Percentiles rank a stretch among this genome's conserved stretches.
Conservation (phyloP, 1,139 yeast species). For the Hyphopichia khmerensis region DNA sequence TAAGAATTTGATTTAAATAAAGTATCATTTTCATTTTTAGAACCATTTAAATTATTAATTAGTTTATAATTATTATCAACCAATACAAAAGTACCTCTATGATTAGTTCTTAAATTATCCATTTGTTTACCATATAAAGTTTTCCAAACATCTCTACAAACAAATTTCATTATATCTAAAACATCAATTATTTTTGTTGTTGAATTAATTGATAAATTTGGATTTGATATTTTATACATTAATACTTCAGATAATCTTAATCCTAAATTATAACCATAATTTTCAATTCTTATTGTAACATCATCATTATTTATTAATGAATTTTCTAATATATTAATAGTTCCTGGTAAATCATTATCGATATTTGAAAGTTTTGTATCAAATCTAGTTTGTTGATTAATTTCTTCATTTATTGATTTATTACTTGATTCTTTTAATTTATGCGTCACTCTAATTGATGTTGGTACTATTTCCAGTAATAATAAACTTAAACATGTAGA, state of each 20-base stretch:
- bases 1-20: conserved; percentile 50
- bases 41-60: conserved; percentile 55
- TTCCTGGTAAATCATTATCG: conserved; percentile 39
- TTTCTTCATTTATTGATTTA: conserved; percentile 10
- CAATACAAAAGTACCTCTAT: conserved; percentile 79
- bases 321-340: conserved; percentile 37
- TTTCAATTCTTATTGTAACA: conserved; percentile 59
- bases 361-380: conserved; percentile 23
- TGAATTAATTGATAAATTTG: conserved; percentile 19
- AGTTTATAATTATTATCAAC: conserved; percentile 65
- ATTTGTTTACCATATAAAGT: conserved; percentile 78
- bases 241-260: conserved; percentile 69
- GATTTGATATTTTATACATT: conserved; percentile 51
- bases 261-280: conserved; percentile 75
- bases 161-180: conserved; percentile 83
- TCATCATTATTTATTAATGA: conserved; percentile 46
- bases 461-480: conserved; percentile 73
- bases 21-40: conserved; percentile 48
- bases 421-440: conserved; percentile 14
- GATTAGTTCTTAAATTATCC: conserved; percentile 90
- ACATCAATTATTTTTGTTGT: conserved; percentile 50
- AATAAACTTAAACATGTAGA: conserved; percentile 56
- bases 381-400: conserved; percentile 11
- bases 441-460: conserved; percentile 58
- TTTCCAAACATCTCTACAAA: conserved; percentile 91